These are phyloP conservation scores for Teratosphaeriaceae sp. DNA, from an alignment of 2,329 filamentous ascomycete species.

Conservation along the genomic window DNA sequence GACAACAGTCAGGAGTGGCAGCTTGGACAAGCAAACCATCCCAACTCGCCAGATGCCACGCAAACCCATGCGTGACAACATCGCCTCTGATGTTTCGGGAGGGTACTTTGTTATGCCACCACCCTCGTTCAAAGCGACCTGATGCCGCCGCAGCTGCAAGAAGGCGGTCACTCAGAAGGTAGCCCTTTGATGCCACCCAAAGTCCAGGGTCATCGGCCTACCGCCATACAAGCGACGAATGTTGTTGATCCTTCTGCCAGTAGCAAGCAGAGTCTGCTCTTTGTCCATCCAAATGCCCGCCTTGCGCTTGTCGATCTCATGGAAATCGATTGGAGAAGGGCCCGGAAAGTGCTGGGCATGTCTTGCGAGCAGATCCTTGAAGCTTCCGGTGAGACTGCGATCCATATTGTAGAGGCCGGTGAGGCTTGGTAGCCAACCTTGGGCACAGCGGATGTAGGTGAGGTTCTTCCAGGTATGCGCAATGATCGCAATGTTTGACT, in stretches of 20 bases:
- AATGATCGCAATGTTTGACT: constrained; percentile 27
- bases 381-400: not conserved
- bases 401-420: constrained; percentile 1
- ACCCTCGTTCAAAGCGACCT: too few relatives aligned
- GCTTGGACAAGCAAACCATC: too few relatives aligned
- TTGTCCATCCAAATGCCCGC: constrained; percentile 28
- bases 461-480: constrained; percentile 39
- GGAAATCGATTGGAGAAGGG: constrained; percentile 6
- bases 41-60: too few relatives aligned
- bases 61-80: too few relatives aligned
- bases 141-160: too few relatives aligned
- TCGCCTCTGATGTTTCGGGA: too few relatives aligned
- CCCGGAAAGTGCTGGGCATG: not conserved
- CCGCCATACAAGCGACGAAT: constrained; percentile 10
- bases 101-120: too few relatives aligned
- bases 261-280: constrained; percentile 30
- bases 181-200: constrained; percentile 11
- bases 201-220: constrained; percentile 23
- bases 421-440: constrained; percentile 37
- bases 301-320: constrained; percentile 22
- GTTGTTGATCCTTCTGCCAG: constrained; percentile 28
- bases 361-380: not conserved
- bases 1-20: too few relatives aligned
- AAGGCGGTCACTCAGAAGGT: not conserved
- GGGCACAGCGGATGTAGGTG: constrained; percentile 34